Evolutionary conservation across 768 basidiomycete species (phyloP).

Genomic region (Podaxis sp.): DNA sequence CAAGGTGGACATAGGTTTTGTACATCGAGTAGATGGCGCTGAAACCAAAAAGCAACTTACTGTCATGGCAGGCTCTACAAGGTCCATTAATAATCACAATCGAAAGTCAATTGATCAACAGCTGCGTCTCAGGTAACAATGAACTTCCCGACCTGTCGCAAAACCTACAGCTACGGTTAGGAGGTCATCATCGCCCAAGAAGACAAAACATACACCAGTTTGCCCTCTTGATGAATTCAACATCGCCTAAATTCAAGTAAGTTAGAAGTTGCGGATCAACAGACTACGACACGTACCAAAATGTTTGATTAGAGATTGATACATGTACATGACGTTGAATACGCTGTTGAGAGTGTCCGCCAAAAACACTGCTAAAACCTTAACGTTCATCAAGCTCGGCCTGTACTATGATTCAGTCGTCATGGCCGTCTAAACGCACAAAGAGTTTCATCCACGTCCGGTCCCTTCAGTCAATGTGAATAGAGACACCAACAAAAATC

Average conservation of each 20-base stretch:
- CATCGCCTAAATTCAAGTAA: constrained; percentile 17
- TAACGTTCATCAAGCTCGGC: constrained; percentile 32
- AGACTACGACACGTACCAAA: constrained; percentile 35
- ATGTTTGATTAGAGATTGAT: constrained; percentile 43
- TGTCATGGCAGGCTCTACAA: constrained; percentile 44
- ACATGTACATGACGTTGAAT: constrained; percentile 46
- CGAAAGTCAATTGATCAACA: not conserved
- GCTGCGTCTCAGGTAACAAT: not conserved
- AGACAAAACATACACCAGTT: constrained; percentile 15
- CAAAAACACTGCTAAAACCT: constrained; percentile 32
- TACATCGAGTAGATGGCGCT: not conserved
- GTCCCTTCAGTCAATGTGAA: constrained; percentile 34
- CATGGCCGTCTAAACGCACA: constrained; percentile 27
- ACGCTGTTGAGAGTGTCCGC: constrained; percentile 49
- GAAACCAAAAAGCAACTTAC: constrained; percentile 23
- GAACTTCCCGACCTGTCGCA: constrained; percentile 14
- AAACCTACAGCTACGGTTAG: constrained; percentile 1
- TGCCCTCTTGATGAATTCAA: constrained; percentile 7
- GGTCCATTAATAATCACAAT: not conserved
- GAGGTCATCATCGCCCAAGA: not conserved
- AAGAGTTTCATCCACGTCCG: constrained; percentile 44
- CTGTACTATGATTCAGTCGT: not conserved
- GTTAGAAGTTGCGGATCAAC: not conserved
- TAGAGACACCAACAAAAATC: not conserved
- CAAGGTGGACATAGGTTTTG: not conserved